Evolutionary conservation across 2,329 filamentous ascomycete species (phyloP).

Genomic region (Penicillium corylophilum): DNA sequence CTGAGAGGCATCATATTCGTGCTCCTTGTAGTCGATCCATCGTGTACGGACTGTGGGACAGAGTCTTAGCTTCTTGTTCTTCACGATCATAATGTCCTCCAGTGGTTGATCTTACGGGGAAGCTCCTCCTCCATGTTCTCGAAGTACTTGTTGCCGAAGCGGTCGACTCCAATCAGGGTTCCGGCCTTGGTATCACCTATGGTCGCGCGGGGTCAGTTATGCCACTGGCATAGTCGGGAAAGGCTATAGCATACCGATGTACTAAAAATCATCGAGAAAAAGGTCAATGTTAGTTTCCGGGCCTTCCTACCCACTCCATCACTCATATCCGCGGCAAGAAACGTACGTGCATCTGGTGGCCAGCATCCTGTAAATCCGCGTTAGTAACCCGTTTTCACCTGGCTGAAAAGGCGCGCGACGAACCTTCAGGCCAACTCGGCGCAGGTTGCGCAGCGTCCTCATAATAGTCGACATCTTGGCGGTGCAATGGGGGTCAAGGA

Average conservation of each 20-base stretch:
- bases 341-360: constrained; percentile 84
- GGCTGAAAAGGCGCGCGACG: background rate
- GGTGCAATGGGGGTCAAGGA: constrained; percentile 19
- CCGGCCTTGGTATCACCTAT: constrained; percentile 95
- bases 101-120: constrained; percentile 62
- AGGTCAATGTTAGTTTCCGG: constrained; percentile 22
- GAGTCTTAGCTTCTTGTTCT: constrained; percentile 4
- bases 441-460: constrained; percentile 82
- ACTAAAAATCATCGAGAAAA: constrained; percentile 28
- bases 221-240: background rate
- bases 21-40: constrained; percentile 91
- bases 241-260: constrained; percentile 40
- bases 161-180: constrained; percentile 77
- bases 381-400: constrained; percentile 36
- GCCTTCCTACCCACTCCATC: constrained; percentile 6
- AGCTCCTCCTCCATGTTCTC: constrained; percentile 91
- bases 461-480: constrained; percentile 83
- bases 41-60: constrained; percentile 72
- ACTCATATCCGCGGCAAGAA: constrained; percentile 15
- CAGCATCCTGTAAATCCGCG: constrained; percentile 67
- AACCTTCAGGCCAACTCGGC: constrained; percentile 86
- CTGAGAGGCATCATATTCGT: constrained; percentile 61
- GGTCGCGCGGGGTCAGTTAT: constrained; percentile 27
- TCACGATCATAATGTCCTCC: no score
- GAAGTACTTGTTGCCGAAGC: constrained; percentile 95